Percentiles rank a stretch among this genome's conserved stretches.
These are phyloP conservation scores for Simmondsia chinensis DNA, from an alignment of 148 eudicot species.

Conservation along the genomic window DNA sequence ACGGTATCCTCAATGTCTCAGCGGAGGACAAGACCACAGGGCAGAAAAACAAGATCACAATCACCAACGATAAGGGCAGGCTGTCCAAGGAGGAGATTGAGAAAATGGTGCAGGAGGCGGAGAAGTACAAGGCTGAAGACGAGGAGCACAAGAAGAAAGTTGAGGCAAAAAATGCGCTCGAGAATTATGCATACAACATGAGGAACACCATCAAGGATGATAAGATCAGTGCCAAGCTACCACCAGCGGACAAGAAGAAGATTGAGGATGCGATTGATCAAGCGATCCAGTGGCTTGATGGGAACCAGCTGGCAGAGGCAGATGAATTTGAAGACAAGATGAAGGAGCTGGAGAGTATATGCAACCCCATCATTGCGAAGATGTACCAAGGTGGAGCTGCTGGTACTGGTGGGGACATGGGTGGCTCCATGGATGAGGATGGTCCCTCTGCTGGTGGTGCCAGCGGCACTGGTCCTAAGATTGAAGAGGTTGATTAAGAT, in stretches of 20 bases:
- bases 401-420: constrained; percentile 20
- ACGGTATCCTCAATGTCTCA: constrained; percentile 42
- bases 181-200: constrained; percentile 48
- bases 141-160: constrained; percentile 52
- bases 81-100: constrained; percentile 48
- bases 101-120: constrained; percentile 55
- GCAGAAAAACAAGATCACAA: constrained; percentile 47
- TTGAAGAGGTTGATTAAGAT: constrained; percentile 44
- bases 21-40: constrained; percentile 53
- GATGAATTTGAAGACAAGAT: constrained; percentile 46
- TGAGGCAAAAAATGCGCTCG: constrained; percentile 43
- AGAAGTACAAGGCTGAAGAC: constrained; percentile 43
- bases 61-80: constrained; percentile 51
- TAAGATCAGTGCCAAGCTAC: constrained; percentile 33
- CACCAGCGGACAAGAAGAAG: constrained; percentile 38
- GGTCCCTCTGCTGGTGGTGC: constrained; percentile 28
- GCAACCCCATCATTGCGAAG: constrained; percentile 41
- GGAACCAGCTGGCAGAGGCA: constrained; percentile 43
- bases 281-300: constrained; percentile 39
- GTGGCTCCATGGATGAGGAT: constrained; percentile 35
- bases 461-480: constrained; percentile 43
- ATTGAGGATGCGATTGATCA: constrained; percentile 42
- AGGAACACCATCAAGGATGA: constrained; percentile 54
- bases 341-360: constrained; percentile 35
- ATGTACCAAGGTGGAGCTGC: constrained; percentile 33